Evolutionary conservation across 805 yeast species (phyloP).

Genomic region (Metschnikowia bowlesiae): DNA sequence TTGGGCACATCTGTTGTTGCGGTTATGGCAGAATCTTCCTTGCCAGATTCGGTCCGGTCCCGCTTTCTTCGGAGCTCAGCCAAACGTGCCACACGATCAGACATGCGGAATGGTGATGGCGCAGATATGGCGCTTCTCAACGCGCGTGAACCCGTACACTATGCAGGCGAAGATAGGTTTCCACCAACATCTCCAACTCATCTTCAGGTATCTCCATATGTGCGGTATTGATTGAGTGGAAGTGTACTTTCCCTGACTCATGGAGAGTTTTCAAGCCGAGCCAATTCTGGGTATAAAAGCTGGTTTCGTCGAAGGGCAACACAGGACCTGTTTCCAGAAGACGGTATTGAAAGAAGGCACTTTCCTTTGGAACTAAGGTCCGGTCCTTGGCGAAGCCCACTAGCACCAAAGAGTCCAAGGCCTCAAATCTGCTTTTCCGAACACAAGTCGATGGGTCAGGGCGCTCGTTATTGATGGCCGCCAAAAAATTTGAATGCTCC

Average conservation of each 20-base stretch:
- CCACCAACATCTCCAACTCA: slow-evolving; percentile 27
- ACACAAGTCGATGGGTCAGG: slow-evolving; percentile 25
- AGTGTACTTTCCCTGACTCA: slow-evolving; percentile 42
- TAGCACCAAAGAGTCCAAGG: slow-evolving; percentile 53
- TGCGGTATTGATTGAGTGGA: slow-evolving; percentile 46
- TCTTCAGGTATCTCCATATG: slow-evolving; percentile 65
- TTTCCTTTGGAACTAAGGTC: slow-evolving; percentile 69
- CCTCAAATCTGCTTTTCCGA: slow-evolving; percentile 42
- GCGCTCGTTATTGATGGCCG: slow-evolving; percentile 62
- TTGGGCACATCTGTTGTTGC: no score
- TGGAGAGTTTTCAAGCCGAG: slow-evolving; percentile 55
- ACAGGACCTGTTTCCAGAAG: slow-evolving; percentile 39
- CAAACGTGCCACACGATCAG: slow-evolving; percentile 16
- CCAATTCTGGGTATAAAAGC: slow-evolving; percentile 48
- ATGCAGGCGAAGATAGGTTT: background rate
- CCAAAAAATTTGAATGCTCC: slow-evolving; percentile 54
- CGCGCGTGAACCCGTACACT: slow-evolving; percentile 9
- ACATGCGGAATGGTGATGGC: slow-evolving; percentile 2
- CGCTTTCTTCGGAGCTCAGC: slow-evolving; percentile 16
- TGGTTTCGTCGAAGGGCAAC: slow-evolving; percentile 46
- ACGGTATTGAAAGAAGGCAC: slow-evolving; percentile 61
- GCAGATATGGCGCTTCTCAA: background rate
- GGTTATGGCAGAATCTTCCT: no score
- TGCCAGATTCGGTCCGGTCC: background rate
- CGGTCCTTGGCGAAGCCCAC: slow-evolving; percentile 56